phyloP scores from a whole-genome alignment of 2,329 filamentous ascomycete genomes.

The Cladosporium sp. region DNA sequence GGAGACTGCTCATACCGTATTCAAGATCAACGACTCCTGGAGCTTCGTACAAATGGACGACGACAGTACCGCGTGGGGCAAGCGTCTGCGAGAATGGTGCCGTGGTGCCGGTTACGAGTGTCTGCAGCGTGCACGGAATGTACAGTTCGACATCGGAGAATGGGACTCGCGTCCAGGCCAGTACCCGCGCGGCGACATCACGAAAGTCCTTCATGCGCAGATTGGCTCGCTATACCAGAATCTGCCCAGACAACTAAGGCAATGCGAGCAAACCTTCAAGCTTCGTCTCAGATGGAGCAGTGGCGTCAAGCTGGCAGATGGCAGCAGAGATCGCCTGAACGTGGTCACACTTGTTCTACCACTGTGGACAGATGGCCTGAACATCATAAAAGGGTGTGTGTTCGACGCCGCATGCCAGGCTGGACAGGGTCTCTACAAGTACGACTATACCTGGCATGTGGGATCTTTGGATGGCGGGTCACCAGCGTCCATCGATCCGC shows the following conservation, averaged over 20 bases:
- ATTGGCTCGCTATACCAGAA: neutral
- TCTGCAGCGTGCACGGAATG: neutral
- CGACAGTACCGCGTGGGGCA: neutral
- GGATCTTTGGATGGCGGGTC: neutral
- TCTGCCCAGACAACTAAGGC: neutral
- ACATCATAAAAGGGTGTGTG: neutral
- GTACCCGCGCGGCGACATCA: neutral
- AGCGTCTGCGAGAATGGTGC: neutral
- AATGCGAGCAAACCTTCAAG: neutral
- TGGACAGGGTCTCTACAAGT: neutral
- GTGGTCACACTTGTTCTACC: neutral
- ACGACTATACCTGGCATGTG: neutral
- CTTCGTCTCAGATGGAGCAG: neutral
- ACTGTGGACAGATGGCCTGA: neutral
- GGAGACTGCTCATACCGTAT: neutral
- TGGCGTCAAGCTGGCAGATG: neutral
- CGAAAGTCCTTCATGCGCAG: neutral
- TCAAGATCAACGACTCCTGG: conserved; percentile 6
- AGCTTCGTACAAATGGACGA: neutral
- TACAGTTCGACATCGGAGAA: neutral
- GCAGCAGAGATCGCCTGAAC: neutral
- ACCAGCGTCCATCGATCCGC: neutral
- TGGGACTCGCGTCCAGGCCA: neutral
- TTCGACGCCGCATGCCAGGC: neutral
- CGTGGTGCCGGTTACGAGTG: neutral